These are phyloP conservation scores for Acidiella bohemica DNA, from an alignment of 495 filamentous ascomycete species.

Conservation along the genomic window DNA sequence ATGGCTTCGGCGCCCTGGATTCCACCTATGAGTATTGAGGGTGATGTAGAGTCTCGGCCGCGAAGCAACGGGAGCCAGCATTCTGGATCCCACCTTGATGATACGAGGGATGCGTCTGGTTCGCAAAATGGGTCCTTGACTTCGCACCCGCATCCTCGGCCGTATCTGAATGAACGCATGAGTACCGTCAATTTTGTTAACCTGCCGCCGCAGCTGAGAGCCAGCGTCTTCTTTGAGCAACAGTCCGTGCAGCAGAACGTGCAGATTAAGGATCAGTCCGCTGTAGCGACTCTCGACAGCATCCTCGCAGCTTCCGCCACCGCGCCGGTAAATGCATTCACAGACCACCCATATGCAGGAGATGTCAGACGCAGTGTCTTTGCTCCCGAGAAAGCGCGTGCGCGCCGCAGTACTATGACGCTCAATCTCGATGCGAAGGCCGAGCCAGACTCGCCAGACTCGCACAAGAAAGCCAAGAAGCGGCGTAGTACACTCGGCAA, in stretches of 20 bases:
- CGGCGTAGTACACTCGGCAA: slow-evolving; percentile 16
- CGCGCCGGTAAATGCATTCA: slow-evolving; percentile 89
- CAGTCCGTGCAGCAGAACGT: slow-evolving; percentile 41
- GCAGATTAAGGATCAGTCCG: slow-evolving; percentile 63
- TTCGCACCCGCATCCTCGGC: background rate
- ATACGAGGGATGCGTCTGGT: background rate
- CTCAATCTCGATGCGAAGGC: background rate
- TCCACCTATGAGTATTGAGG: slow-evolving; percentile 31
- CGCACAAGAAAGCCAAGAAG: slow-evolving; percentile 10
- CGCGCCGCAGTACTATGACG: slow-evolving; percentile 6
- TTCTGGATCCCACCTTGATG: background rate
- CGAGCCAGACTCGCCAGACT: slow-evolving; percentile 3
- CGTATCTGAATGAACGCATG: slow-evolving; percentile 14
- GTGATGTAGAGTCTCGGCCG: no score
- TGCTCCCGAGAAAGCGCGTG: slow-evolving; percentile 16
- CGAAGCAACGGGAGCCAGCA: slow-evolving; percentile 16
- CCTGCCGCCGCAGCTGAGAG: slow-evolving; percentile 78
- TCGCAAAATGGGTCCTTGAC: background rate
- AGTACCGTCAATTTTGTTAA: slow-evolving; percentile 6
- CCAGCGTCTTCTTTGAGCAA: slow-evolving; percentile 74
- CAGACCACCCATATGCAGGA: slow-evolving; percentile 78
- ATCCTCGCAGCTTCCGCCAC: slow-evolving; percentile 87
- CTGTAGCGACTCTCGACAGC: slow-evolving; percentile 78
- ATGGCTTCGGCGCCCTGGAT: slow-evolving; percentile 38
- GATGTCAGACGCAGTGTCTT: slow-evolving; percentile 23